Percentiles rank a stretch among this genome's conserved stretches.
These are phyloP conservation scores for Zoysia matrella DNA, from an alignment of 202 grass and related monocot species.

Conservation along the genomic window DNA sequence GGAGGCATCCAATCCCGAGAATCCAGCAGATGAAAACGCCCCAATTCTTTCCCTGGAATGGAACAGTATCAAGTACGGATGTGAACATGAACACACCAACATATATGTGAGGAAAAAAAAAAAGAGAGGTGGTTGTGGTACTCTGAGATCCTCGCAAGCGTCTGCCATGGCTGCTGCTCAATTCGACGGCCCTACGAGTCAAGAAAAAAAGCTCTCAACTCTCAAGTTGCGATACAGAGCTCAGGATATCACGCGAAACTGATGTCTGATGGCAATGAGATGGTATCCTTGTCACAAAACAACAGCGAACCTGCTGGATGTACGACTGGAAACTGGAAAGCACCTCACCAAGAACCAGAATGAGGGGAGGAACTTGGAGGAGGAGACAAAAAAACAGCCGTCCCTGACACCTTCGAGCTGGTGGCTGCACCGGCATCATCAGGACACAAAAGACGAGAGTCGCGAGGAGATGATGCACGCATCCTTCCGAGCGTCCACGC, in stretches of 20 bases:
- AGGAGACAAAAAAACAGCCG: background rate
- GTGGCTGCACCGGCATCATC: background rate
- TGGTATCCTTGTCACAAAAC: background rate
- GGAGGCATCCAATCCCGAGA: constrained; percentile 78
- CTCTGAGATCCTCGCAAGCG: constrained; percentile 31
- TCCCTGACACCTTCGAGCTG: background rate
- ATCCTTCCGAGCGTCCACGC: background rate
- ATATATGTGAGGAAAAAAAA: background rate
- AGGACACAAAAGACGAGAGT: background rate
- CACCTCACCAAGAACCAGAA: background rate
- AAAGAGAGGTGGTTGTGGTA: background rate
- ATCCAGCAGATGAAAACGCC: constrained; percentile 77
- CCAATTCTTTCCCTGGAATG: constrained; percentile 54
- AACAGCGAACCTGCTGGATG: background rate
- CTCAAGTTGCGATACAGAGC: background rate
- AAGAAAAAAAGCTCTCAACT: constrained; percentile 18
- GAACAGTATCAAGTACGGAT: background rate
- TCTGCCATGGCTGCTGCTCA: background rate
- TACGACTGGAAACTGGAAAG: background rate
- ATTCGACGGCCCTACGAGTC: background rate
- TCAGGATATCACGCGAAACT: background rate
- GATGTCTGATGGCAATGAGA: background rate
- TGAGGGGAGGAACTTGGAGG: background rate
- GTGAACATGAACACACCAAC: background rate
- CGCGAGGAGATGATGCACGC: background rate